phyloP scores from a whole-genome alignment of 192 early-diverging fungal species.

The Coemansia sp. region DNA sequence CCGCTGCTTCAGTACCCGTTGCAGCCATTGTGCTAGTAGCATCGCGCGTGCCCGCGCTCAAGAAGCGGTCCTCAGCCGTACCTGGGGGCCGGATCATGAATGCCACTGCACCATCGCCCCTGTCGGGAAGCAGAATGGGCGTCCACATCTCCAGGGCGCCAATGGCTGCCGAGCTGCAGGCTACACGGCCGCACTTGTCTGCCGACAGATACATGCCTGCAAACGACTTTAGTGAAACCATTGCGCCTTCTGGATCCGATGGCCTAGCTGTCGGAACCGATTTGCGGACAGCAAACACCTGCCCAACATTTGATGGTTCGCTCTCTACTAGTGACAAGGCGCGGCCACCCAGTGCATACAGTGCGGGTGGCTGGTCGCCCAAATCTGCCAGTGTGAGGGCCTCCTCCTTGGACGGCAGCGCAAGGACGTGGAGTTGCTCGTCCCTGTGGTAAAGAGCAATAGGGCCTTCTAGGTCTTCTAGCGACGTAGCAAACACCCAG shows the following conservation, averaged over 20 bases:
- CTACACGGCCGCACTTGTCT: slow-evolving; percentile 2
- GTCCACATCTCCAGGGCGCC: slow-evolving; percentile 40
- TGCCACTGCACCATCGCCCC: slow-evolving; percentile 33
- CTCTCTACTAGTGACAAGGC: slow-evolving; percentile 2
- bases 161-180: slow-evolving; percentile 20
- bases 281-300: slow-evolving; percentile 36
- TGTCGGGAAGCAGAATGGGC: slow-evolving; percentile 26
- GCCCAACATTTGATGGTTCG: slow-evolving; percentile 20
- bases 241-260: slow-evolving; percentile 6
- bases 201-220: slow-evolving; percentile 20
- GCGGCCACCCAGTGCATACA: slow-evolving; percentile 1
- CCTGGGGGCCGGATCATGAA: slow-evolving; percentile 16
- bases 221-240: slow-evolving; percentile 28
- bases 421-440: slow-evolving; percentile 3
- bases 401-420: slow-evolving; percentile 8
- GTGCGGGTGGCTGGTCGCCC: not conserved
- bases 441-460: slow-evolving; percentile 13
- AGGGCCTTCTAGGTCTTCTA: slow-evolving; percentile 24
- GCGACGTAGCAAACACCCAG: slow-evolving; percentile 24
- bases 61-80: not conserved
- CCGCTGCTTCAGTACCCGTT: not conserved
- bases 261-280: slow-evolving; percentile 14
- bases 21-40: not conserved
- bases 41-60: slow-evolving; percentile 4
- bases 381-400: not conserved